Base-by-base conservation (phyloP, 495 filamentous ascomycete species). In the Penicillium samsonianum region DNA sequence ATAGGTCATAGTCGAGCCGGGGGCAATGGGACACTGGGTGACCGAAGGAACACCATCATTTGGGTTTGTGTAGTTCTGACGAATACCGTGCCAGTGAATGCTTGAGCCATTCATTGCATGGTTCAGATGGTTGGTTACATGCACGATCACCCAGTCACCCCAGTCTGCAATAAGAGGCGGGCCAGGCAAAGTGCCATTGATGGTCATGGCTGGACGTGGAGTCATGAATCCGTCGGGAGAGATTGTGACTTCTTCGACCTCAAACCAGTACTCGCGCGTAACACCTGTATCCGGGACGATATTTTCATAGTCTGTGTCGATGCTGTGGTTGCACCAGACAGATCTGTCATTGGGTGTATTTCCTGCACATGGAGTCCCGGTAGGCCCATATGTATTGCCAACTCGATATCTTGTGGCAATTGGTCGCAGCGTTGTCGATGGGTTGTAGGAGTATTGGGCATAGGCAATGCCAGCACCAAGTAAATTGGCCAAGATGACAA, bases 81-180 rank as follows among this genome's bases (percentile, higher is more conserved):
- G 72, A 16, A 82, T 65, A 16, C 81, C 78, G 58, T 82, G 76
- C 58, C 70, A 82, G 60, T 82, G 79, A 35, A 83, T 73, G 28
- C 62, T 72, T 11, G 83, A 84, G 19, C 80, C 81, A 55, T 87
- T 78, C 62, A 88, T 84, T 64, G 88, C 70, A 25, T 87, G 84
- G 61, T 91, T 88, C 3, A 93, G 80, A 26, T 77, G 73, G 67
- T 93, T 94, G 51, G 81, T 70, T 55, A 90, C 77, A 57, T 90
- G 84, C 55, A 92, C 75, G 46, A 92, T 67, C 19, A 94, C 63
- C 22, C 71, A 73, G 67, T 93, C 90, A 43, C 88, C 89, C 54
- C 87, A 76, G 33, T 85, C 80, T 28, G 82, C 88, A 48, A 80
- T 75, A 43, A 92, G 86, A 7, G 78, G 80, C 8, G 64, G 65